Conservation (phyloP, 1,284 basidiomycete species). For the Apiotrichum brassicae region DNA sequence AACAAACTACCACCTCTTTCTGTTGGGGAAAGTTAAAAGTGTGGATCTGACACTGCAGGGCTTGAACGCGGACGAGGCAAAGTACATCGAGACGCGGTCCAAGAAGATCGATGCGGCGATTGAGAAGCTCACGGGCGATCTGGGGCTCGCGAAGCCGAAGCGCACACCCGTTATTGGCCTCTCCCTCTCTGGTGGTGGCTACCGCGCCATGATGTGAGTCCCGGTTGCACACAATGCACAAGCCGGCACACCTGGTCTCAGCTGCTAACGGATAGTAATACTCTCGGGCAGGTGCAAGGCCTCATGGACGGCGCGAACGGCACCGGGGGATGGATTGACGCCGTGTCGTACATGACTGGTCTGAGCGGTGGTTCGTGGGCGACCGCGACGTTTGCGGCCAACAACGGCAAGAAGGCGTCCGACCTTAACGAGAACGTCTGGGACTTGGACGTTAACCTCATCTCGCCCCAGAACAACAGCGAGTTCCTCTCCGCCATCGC, state of each 20-base stretch:
- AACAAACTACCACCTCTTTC: too few relatives aligned
- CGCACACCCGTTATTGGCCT: conserved; percentile 45
- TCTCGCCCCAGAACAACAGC: conserved; percentile 44
- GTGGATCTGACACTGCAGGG: too few relatives aligned
- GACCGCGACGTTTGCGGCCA: conserved; percentile 36
- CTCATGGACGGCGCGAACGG: conserved; percentile 11
- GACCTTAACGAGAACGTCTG: conserved; percentile 40
- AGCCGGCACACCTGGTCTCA: too few relatives aligned
- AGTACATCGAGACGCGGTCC: too few relatives aligned
- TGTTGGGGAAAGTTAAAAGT: too few relatives aligned
- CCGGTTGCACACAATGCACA: too few relatives aligned
- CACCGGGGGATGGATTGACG: conserved; percentile 38
- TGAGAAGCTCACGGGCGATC: conserved; percentile 14
- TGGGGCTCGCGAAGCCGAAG: conserved; percentile 28
- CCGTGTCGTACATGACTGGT: conserved; percentile 39
- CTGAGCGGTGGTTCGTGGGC: conserved; percentile 44
- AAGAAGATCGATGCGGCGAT: conserved; percentile 19
- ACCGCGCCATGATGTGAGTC: conserved; percentile 48
- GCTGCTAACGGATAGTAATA: conserved; percentile 4
- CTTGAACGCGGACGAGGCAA: too few relatives aligned
- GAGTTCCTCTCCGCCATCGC: conserved; percentile 37
- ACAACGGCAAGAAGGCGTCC: conserved; percentile 31
- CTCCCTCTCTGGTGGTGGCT: conserved; percentile 49
- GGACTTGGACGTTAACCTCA: conserved; percentile 47
- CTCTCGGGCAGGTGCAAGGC: conserved; percentile 7